Evolutionary conservation across 257 asterid species (phyloP), one percentile per base, ranked within the genome.

Genomic region (Gentiana dahurica): DNA sequence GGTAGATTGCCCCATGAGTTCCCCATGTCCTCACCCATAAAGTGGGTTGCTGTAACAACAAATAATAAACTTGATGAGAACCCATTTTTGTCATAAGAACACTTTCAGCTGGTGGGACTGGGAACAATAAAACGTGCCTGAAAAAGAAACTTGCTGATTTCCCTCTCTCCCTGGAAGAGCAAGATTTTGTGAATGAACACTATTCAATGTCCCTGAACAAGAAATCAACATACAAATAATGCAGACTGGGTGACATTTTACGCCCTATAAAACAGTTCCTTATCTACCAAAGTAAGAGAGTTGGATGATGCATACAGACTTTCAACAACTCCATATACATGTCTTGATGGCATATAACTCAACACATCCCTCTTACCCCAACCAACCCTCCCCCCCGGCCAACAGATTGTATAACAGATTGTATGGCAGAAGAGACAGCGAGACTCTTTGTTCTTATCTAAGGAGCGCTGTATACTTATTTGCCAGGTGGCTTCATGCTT

Each of bases 1-100:
- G 97, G 97, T 47, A 88, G 75, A 66, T 79, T 88, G 51, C 87
- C 72, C 56, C 75, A 56, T 10, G 89, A 73, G 61, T 74, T 48
- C 60, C 89, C 90, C 67, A 77, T 56, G 63, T 71, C 85, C 63
- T 75, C 74, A 64, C 83, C 76, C 39, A 73, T 57, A 61, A 74
- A 52, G 48, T 62, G 64, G 65, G 78, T 94, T 79, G 83, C 57
- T 37, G 33, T 37, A 53, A 12, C 53, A 51, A 48, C 43, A 53
- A 57, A 12, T 47, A 53, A 49, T 13, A 15, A 8, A 8, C 36
- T 54, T 11, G 53, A 6, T 41, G 46, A 8, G 34, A 11, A 57
- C 12, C 1, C 32, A 8, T 12, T 7, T 44, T 15, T 48, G 49
- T 59, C 54, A 41, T 5, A 4, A 41, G 9, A 41, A 41, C 46